Evolutionary conservation across 176 grass and related monocot species (phyloP).

Genomic region (Oryza meridionalis): DNA sequence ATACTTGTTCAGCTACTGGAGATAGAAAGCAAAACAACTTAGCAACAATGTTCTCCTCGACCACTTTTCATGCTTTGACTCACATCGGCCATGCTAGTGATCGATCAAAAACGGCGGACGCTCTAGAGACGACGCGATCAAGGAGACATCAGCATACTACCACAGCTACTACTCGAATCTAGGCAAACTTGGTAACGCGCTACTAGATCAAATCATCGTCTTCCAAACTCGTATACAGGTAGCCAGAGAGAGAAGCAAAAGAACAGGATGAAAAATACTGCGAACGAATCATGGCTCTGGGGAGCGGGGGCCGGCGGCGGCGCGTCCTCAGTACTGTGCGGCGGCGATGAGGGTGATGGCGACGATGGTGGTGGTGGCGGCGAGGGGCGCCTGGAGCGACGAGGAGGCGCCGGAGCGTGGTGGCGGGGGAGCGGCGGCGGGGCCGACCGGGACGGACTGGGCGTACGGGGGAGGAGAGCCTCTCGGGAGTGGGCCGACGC

Average conservation of each 20-base stretch:
- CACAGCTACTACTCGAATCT: background rate
- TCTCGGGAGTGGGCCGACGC: background rate
- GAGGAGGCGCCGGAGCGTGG: conserved; percentile 2
- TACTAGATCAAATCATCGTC: conserved; percentile 12
- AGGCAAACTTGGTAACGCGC: background rate
- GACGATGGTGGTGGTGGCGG: background rate
- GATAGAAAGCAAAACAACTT: background rate
- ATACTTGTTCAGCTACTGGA: conserved; percentile 19
- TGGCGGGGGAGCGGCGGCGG: background rate
- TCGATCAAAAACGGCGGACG: background rate
- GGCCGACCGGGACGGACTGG: background rate
- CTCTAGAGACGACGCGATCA: background rate
- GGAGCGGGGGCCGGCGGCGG: background rate
- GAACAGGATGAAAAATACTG: background rate
- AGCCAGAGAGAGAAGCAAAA: background rate
- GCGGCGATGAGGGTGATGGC: background rate
- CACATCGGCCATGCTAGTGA: background rate
- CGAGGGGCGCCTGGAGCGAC: background rate
- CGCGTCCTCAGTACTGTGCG: background rate
- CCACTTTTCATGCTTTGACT: background rate
- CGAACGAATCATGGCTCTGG: background rate
- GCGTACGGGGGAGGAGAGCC: background rate
- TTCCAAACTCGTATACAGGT: background rate
- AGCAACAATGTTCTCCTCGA: conserved; percentile 23
- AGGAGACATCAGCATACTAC: background rate